Evolutionary conservation across 345 rosid species (phyloP).

Genomic region (Gynandropsis gynandra): DNA sequence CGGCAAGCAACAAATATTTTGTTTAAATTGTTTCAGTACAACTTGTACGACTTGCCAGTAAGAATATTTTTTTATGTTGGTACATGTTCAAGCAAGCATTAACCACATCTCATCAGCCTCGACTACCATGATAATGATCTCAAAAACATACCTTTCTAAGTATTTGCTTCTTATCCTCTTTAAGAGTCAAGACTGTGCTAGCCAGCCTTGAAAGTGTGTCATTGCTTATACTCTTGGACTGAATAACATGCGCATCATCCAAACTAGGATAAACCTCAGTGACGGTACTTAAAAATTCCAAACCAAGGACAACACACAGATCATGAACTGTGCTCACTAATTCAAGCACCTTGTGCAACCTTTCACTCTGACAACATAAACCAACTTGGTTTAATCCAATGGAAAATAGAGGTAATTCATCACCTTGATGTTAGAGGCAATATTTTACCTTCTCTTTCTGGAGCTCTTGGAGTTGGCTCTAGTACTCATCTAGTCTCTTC

Average conservation of each 20-base stretch:
- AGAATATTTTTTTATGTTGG: no score
- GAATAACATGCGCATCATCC: constrained; percentile 53
- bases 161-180: constrained; percentile 86
- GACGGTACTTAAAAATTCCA: constrained; percentile 77
- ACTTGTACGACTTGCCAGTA: constrained; percentile 42
- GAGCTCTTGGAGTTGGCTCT: constrained; percentile 73
- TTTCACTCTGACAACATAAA: constrained; percentile 56
- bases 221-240: no score
- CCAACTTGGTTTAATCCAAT: constrained; percentile 13
- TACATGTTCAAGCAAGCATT: no score
- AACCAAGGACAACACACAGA: constrained; percentile 80
- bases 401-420: neutral
- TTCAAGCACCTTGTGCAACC: constrained; percentile 83
- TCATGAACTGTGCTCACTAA: constrained; percentile 92
- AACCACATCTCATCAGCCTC: no score
- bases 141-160: constrained; percentile 54
- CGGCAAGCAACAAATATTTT: no score
- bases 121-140: no score
- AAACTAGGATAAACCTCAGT: constrained; percentile 96
- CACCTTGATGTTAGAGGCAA: neutral
- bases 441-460: constrained; percentile 77
- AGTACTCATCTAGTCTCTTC: no score
- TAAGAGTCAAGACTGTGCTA: constrained; percentile 61
- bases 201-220: constrained; percentile 77
- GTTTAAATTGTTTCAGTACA: neutral